These are phyloP conservation scores for Naganishia cerealis DNA, from an alignment of 1,284 basidiomycete species.

Conservation along the genomic window DNA sequence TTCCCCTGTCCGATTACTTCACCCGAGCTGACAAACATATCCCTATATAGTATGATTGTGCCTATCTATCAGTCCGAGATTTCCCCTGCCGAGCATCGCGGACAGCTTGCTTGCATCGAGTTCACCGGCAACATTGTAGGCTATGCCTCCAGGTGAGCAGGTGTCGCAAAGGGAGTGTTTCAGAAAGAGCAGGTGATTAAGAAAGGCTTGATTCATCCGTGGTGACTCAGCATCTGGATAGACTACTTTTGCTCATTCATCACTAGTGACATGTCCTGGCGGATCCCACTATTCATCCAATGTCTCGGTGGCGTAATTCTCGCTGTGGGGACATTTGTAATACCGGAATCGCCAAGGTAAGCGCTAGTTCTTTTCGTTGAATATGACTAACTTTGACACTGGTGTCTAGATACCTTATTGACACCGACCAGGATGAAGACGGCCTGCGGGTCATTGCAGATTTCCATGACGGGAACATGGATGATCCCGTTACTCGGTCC, in stretches of 20 bases:
- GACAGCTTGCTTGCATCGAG: slow-evolving; percentile 91
- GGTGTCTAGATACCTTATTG: slow-evolving; percentile 78
- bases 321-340: slow-evolving; percentile 74
- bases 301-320: slow-evolving; percentile 83
- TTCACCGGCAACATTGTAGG: slow-evolving; percentile 81
- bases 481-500: slow-evolving; percentile 69
- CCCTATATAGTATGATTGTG: slow-evolving; percentile 74
- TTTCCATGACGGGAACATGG: slow-evolving; percentile 80
- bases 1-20: not conserved
- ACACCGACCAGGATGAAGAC: slow-evolving; percentile 78
- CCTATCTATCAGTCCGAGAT: slow-evolving; percentile 98
- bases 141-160: slow-evolving; percentile 69
- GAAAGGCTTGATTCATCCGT: no score
- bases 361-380: slow-evolving; percentile 30
- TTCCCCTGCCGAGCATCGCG: slow-evolving; percentile 87
- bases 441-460: slow-evolving; percentile 87
- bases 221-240: slow-evolving; percentile 61
- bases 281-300: slow-evolving; percentile 81
- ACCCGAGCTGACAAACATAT: not conserved
- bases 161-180: slow-evolving; percentile 56
- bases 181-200: no score
- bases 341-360: slow-evolving; percentile 89
- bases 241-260: slow-evolving; percentile 92
- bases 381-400: not conserved
- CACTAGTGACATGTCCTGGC: slow-evolving; percentile 77